Conservation (phyloP, 129 eudicot species). For the Centaurea solstitialis region DNA sequence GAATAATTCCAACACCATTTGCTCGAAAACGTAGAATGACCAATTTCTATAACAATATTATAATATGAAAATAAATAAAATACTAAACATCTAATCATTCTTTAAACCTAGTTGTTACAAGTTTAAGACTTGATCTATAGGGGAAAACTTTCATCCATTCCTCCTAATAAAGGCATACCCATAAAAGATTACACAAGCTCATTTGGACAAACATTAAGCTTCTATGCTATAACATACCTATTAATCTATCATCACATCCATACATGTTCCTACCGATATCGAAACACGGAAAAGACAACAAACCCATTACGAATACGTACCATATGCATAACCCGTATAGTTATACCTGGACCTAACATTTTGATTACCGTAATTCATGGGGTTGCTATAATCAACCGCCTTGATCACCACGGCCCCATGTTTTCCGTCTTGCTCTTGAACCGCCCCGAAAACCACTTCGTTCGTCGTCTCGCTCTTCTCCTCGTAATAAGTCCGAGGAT, state of each 20-base stretch:
- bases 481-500: slow-evolving; percentile 63
- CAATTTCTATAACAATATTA: too few relatives aligned
- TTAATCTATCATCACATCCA: not conserved
- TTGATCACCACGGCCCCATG: slow-evolving; percentile 80
- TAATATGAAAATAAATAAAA: too few relatives aligned
- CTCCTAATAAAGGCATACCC: slow-evolving; percentile 2
- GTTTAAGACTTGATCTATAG: not conserved
- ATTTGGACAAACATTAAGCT: slow-evolving; percentile 15
- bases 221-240: slow-evolving; percentile 30
- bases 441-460: slow-evolving; percentile 95
- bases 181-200: not conserved
- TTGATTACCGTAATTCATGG: slow-evolving; percentile 36
- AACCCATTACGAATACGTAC: slow-evolving; percentile 37
- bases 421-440: slow-evolving; percentile 79
- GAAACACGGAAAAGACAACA: slow-evolving; percentile 10
- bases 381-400: slow-evolving; percentile 79
- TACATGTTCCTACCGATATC: slow-evolving; percentile 22
- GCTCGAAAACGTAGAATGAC: too few relatives aligned
- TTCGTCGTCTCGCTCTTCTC: slow-evolving; percentile 56
- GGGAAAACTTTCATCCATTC: slow-evolving; percentile 9
- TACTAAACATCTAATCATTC: too few relatives aligned
- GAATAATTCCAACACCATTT: too few relatives aligned
- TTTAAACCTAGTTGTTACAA: too few relatives aligned
- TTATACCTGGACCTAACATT: slow-evolving; percentile 78
- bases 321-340: slow-evolving; percentile 67